These are phyloP conservation scores for Pestalotiopsis sp. DNA, from an alignment of 2,329 filamentous ascomycete genomes.

Conservation along the genomic window DNA sequence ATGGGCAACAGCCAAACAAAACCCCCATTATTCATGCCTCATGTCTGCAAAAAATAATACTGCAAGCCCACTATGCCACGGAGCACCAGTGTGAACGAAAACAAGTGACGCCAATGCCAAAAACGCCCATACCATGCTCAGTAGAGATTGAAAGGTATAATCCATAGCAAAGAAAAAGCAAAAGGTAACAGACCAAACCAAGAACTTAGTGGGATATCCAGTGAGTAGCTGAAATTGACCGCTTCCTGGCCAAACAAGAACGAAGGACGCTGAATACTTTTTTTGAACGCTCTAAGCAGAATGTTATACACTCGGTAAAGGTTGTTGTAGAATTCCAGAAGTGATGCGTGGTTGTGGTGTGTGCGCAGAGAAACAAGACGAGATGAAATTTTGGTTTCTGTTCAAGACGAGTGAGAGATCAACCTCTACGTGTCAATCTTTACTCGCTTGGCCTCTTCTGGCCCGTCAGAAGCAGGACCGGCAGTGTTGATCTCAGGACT, in stretches of 20 bases:
- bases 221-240: neutral
- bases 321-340: constrained; percentile 7
- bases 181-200: neutral
- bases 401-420: neutral
- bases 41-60: constrained; percentile 23
- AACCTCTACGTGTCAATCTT: constrained; percentile 47
- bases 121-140: constrained; percentile 10
- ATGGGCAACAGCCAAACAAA: constrained; percentile 11
- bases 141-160: constrained; percentile 5
- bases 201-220: constrained; percentile 12
- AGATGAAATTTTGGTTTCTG: neutral
- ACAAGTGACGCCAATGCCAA: constrained; percentile 5
- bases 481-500: constrained; percentile 52
- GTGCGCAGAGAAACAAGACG: neutral
- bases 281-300: constrained; percentile 14
- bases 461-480: constrained; percentile 41
- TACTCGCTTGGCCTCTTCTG: constrained; percentile 55
- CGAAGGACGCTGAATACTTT: constrained; percentile 5
- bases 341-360: constrained; percentile 4
- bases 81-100: neutral
- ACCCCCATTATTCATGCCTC: constrained; percentile 29
- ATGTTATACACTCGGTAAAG: constrained; percentile 22
- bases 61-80: constrained; percentile 10
- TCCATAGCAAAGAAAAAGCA: neutral
- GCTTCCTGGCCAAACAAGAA: neutral